Base-by-base conservation (phyloP, 2,329 filamentous ascomycete genomes). In the Alternaria dauci region DNA sequence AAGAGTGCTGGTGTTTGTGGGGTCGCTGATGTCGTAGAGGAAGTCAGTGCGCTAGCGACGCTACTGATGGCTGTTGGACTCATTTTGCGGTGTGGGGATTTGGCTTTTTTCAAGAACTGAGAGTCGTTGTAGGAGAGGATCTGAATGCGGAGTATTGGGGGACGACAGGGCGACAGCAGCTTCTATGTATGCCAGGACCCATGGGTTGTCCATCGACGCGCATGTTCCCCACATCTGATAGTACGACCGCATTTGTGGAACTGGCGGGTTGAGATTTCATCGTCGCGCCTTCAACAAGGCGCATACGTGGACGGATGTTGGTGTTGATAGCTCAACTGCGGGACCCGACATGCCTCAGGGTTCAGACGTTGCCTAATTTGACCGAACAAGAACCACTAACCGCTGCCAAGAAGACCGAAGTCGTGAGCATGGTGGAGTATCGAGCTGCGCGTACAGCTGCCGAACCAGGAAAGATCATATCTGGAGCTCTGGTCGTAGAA, bases 1-100 rank as follows among this genome's bases (percentile, higher is more conserved):
- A 57, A 61, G 25, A 61, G 54, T 41, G 43, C 28, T 12, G 57
- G 52, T 55, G 30, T 55, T 46, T 59, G 56, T n/a, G 34, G 6
- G 18, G 25, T 36, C n/a, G 46, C 38, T 42, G 43, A 39, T 36
- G 48, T 34, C 11, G 55, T 41, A 14, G 41, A 38, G 16, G 55
- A 36, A n/a, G 42, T 14, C 23, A 58, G 23, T 34, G 50, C 47
- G n/a, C 30, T 43, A 36, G 55, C 34, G 30, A 57, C 50, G 11
- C 26, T 26, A 16, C 26, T 28, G 44, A 58, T 30, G 16, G 55
- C 48, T 32, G 50, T 48, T 34, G 50, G 55, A 11, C 50, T 38
- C 55, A 58, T 58, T 48, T 47, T 38, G 7, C 20, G 12, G 32
- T 25, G 4, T 9, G 30, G 18, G 9, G 16, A 7, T 30, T 26